These are phyloP conservation scores for Talaromyces atroroseus DNA, from an alignment of 2,329 filamentous ascomycete species.

Conservation along the genomic window DNA sequence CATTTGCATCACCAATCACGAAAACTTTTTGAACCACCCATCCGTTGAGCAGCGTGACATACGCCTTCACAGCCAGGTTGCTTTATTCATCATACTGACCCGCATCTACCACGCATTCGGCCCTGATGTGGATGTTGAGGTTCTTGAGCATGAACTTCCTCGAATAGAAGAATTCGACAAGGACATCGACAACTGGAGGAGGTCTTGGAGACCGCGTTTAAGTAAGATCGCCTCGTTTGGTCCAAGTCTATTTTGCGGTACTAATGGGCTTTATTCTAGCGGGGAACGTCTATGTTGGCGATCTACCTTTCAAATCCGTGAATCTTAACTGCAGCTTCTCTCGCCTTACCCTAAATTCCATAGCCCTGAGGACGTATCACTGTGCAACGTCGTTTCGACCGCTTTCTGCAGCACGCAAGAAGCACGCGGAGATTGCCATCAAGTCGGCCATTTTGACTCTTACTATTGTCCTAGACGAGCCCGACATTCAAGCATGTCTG, in stretches of 20 bases:
- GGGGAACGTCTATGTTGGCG: slow-evolving; percentile 43
- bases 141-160: slow-evolving; percentile 35
- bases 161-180: slow-evolving; percentile 37
- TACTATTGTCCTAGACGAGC: slow-evolving; percentile 38
- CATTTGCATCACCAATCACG: slow-evolving; percentile 32
- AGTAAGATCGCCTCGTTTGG: slow-evolving; percentile 19
- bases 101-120: slow-evolving; percentile 42
- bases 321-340: slow-evolving; percentile 49
- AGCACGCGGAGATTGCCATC: slow-evolving; percentile 41
- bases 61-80: slow-evolving; percentile 38
- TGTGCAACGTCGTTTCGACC: slow-evolving; percentile 30
- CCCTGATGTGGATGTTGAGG: slow-evolving; percentile 38
- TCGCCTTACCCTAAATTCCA: slow-evolving; percentile 46
- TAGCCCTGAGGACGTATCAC: slow-evolving; percentile 45
- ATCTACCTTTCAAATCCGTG: slow-evolving; percentile 48
- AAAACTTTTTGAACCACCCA: slow-evolving; percentile 27
- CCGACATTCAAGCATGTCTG: slow-evolving; percentile 38
- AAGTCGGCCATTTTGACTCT: slow-evolving; percentile 40
- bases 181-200: slow-evolving; percentile 36
- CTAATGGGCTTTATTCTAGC: slow-evolving; percentile 23
- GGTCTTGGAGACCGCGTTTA: slow-evolving; percentile 31
- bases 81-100: slow-evolving; percentile 40
- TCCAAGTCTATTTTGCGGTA: background rate
- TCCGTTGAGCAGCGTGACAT: slow-evolving; percentile 30
- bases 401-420: slow-evolving; percentile 42